Evolutionary conservation across 23 red algal genomes (phyloP).

Genomic region (Porphyridium purpureum): DNA sequence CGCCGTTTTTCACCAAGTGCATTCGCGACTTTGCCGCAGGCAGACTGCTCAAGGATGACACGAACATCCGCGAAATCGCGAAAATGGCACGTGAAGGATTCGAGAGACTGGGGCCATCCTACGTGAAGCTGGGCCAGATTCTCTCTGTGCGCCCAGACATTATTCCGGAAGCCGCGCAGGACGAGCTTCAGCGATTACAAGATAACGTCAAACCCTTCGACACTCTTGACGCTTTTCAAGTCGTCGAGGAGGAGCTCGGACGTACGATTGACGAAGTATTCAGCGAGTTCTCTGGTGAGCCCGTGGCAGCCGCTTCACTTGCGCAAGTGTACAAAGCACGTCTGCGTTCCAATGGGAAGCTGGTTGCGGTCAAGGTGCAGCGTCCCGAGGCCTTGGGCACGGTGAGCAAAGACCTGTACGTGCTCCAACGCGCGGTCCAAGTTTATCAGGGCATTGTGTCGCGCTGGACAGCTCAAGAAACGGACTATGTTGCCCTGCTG

Average conservation of each 20-base stretch:
- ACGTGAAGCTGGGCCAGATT: constrained; percentile 39
- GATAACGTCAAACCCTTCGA: constrained; percentile 22
- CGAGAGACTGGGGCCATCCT: constrained; percentile 62
- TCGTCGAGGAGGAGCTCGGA: constrained; percentile 23
- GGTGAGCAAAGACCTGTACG: constrained; percentile 35
- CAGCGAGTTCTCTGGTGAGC: constrained; percentile 22
- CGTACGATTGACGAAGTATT: constrained; percentile 8
- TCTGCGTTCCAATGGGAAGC: constrained; percentile 6
- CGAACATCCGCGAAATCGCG: too few relatives aligned
- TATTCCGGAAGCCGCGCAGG: constrained; percentile 1
- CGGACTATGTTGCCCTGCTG: constrained; percentile 19
- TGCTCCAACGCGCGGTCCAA: constrained; percentile 9
- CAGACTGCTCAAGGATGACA: not conserved
- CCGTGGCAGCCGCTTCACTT: constrained; percentile 32
- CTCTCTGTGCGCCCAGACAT: constrained; percentile 38
- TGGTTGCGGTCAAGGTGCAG: constrained; percentile 52
- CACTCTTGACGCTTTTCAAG: not conserved
- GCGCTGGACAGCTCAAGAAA: constrained; percentile 6
- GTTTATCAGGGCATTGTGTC: constrained; percentile 3
- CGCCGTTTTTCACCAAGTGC: constrained; percentile 2
- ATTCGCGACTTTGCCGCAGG: not conserved
- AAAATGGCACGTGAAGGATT: too few relatives aligned
- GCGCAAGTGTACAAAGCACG: constrained; percentile 40
- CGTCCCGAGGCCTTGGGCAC: constrained; percentile 14
- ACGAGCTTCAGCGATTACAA: constrained; percentile 15